phyloP scores from a whole-genome alignment of 1,284 basidiomycete species.

The Ustilago nuda region DNA sequence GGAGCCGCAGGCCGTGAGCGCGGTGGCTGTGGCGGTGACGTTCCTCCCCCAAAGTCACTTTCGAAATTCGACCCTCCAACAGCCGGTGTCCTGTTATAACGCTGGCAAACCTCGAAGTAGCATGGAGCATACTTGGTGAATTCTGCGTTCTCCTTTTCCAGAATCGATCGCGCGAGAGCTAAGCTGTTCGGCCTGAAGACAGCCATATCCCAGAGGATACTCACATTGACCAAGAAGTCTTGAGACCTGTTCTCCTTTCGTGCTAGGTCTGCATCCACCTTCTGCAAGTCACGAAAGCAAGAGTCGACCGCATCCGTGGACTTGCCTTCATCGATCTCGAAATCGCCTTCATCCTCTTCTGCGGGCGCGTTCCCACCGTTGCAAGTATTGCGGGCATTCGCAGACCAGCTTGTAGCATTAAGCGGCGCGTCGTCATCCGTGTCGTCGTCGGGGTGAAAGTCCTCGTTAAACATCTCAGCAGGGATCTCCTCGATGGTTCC shows the following conservation, averaged over 20 bases:
- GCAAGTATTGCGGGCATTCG: neutral
- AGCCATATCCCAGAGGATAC: constrained; percentile 31
- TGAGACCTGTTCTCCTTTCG: constrained; percentile 10
- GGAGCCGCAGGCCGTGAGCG: neutral
- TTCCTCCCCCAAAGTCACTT: neutral
- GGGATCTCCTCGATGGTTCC: constrained; percentile 21
- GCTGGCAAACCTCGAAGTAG: constrained; percentile 38
- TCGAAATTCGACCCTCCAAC: neutral
- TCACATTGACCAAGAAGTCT: constrained; percentile 28
- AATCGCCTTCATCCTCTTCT: constrained; percentile 22
- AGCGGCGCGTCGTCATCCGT: constrained; percentile 31
- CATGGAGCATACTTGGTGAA: constrained; percentile 23
- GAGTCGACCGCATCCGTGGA: constrained; percentile 11
- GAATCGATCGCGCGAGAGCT: neutral
- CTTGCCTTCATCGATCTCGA: constrained; percentile 29
- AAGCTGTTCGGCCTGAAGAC: constrained; percentile 21
- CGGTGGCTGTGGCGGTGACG: neutral
- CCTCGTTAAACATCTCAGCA: constrained; percentile 30
- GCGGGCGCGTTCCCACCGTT: neutral
- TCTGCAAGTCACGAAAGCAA: constrained; percentile 37
- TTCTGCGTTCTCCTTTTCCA: constrained; percentile 5
- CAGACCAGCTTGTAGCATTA: neutral
- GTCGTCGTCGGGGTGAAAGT: constrained; percentile 22
- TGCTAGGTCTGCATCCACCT: constrained; percentile 28
- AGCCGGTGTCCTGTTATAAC: constrained; percentile 4